These are phyloP conservation scores for Pulveroboletus sp. DNA, from an alignment of 768 basidiomycete species.

Conservation along the genomic window DNA sequence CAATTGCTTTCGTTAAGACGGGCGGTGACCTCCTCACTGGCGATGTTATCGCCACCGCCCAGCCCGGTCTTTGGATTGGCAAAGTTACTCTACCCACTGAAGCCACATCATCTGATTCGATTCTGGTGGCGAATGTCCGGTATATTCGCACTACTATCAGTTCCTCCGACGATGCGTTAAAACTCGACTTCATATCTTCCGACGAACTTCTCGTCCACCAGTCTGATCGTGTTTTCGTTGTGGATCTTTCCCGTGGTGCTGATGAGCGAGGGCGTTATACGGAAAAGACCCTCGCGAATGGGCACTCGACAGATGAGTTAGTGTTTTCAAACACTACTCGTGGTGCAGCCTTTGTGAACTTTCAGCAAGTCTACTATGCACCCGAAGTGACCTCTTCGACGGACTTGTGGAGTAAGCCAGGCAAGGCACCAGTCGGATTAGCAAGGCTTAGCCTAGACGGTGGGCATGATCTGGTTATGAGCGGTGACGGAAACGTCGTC, in stretches of 20 bases:
- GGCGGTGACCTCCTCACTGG: constrained; percentile 58
- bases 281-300: constrained; percentile 47
- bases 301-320: constrained; percentile 55
- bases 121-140: constrained; percentile 44
- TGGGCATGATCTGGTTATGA: constrained; percentile 65
- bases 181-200: constrained; percentile 54
- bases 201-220: constrained; percentile 61
- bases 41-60: constrained; percentile 58
- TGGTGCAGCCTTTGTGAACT: constrained; percentile 62
- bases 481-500: constrained; percentile 55
- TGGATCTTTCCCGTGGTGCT: constrained; percentile 45
- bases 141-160: constrained; percentile 51
- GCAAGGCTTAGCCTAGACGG: constrained; percentile 66
- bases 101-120: constrained; percentile 15
- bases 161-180: constrained; percentile 35
- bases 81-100: constrained; percentile 48
- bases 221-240: constrained; percentile 41
- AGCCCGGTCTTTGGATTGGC: constrained; percentile 60
- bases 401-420: constrained; percentile 65
- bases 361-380: constrained; percentile 60
- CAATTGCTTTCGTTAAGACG: constrained; percentile 61
- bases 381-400: constrained; percentile 40
- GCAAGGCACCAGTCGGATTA: constrained; percentile 56
- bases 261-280: constrained; percentile 45
- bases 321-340: constrained; percentile 39